These are phyloP conservation scores for Zhuliangozyma blackwelliae DNA, from an alignment of 1,139 yeast genomes.

Conservation along the genomic window DNA sequence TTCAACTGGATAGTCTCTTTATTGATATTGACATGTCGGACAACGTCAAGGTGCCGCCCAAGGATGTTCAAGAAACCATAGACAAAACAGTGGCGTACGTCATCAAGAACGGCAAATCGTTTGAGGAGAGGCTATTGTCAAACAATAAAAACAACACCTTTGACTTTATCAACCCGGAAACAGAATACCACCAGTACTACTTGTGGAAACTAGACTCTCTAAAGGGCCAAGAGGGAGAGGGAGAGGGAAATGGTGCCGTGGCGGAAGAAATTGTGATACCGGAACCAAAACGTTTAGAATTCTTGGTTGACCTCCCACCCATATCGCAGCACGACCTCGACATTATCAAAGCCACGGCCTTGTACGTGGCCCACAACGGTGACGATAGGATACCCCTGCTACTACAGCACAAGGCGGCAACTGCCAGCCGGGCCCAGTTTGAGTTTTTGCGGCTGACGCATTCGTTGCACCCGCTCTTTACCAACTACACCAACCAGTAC, in stretches of 20 bases:
- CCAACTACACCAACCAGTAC: conserved; percentile 55
- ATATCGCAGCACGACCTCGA: conserved; percentile 64
- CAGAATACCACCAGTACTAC: conserved; percentile 60
- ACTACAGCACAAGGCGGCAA: conserved; percentile 31
- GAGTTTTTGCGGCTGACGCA: conserved; percentile 63
- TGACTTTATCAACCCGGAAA: conserved; percentile 50
- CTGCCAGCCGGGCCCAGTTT: conserved; percentile 51
- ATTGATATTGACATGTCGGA: no score
- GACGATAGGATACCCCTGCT: conserved; percentile 36
- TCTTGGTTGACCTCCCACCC: conserved; percentile 47
- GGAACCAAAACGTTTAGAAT: conserved; percentile 32
- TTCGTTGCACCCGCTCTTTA: conserved; percentile 55
- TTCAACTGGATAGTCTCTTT: no score
- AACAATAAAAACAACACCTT: conserved; percentile 54
- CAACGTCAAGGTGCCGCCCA: conserved; percentile 53
- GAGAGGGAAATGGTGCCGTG: conserved; percentile 1
- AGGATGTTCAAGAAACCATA: conserved; percentile 51
- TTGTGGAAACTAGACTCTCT: conserved; percentile 24
- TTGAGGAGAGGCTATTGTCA: conserved; percentile 56
- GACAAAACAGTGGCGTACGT: conserved; percentile 75
- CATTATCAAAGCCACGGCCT: conserved; percentile 68
- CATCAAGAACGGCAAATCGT: conserved; percentile 58
- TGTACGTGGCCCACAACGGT: conserved; percentile 59
- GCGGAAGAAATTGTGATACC: conserved; percentile 4
- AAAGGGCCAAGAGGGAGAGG: background rate